Evolutionary conservation across 805 yeast species (phyloP), one percentile per base, ranked within the genome.

Genomic region (Saccharomycopsis olivae): DNA sequence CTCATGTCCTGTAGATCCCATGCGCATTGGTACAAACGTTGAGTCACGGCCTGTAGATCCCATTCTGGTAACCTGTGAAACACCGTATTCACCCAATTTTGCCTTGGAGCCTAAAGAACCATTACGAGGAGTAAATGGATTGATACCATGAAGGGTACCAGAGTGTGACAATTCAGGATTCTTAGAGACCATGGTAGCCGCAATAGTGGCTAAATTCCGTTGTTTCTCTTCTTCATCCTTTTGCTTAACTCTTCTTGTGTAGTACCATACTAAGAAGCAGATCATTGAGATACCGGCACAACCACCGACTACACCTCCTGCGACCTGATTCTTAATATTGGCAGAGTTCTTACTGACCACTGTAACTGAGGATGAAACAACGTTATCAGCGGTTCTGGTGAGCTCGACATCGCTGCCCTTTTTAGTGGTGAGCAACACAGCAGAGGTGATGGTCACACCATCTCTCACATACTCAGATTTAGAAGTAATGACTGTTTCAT

Each of bases 301-400:
- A 17, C 42, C 46, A n/a, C 49, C 49, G 21, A 46, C 49, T 13
- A 46, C 46, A 9, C 49, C 49, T 13, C 49, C 49, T 3, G 47
- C 49, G 14, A 43, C 46, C 27, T 43, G 43, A 11, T 15, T 19
- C 19, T 30, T 40, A 14, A 40, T 39, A 24, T 28, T 17, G 8
- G 35, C 37, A 5, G 39, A 27, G 15, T 37, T 40, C 8, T 17
- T 10, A 17, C 15, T 14, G n/a, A 46, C 44, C 14, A 46, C 34
- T 10, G 46, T 42, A 3, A 46, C 47, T 3, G 49, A 42, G 3
- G 49, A 46, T 10, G 47, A 42, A 9, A 42, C 41, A 6, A 43
- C 33, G 14, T 42, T 29, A 21, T 39, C 44, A 15, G 43, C 41
- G 5, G 43, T 37, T 14, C 23, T 13, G 3, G 49, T 46, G 10